phyloP scores from a whole-genome alignment of 2,329 filamentous ascomycete genomes.

The Neofusicoccum sp. region DNA sequence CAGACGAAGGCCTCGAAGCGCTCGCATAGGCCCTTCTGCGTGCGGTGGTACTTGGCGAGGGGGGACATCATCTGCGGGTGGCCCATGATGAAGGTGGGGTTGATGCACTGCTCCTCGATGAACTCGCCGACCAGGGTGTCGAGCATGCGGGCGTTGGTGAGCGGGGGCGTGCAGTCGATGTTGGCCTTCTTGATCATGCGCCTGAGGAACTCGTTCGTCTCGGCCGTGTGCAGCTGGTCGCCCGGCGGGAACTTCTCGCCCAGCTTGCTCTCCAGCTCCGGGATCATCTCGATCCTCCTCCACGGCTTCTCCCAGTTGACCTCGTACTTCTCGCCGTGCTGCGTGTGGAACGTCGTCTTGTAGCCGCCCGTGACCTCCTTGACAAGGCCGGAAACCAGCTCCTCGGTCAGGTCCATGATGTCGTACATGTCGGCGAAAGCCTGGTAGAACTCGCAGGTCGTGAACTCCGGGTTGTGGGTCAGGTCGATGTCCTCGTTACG shows the following conservation, averaged over 20 bases:
- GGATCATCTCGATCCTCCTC: slow-evolving; percentile 94
- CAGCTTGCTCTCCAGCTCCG: slow-evolving; percentile 80
- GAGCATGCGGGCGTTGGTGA: slow-evolving; percentile 94
- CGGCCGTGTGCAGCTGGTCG: slow-evolving; percentile 83
- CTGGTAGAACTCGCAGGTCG: slow-evolving; percentile 95
- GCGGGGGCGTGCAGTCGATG: slow-evolving; percentile 82
- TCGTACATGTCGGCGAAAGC: slow-evolving; percentile 75
- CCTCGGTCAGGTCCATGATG: slow-evolving; percentile 86
- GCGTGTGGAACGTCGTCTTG: slow-evolving; percentile 81
- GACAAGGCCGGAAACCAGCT: slow-evolving; percentile 85
- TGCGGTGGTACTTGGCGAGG: slow-evolving; percentile 90
- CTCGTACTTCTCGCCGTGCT: slow-evolving; percentile 79
- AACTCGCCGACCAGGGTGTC: slow-evolving; percentile 89
- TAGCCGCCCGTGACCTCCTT: slow-evolving; percentile 85
- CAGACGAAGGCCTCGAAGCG: slow-evolving; percentile 96
- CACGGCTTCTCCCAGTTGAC: slow-evolving; percentile 97
- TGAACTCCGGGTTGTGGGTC: slow-evolving; percentile 98
- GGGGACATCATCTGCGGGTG: slow-evolving; percentile 88
- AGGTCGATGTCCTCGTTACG: slow-evolving; percentile 88
- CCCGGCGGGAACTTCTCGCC: slow-evolving; percentile 92
- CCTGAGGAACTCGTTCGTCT: slow-evolving; percentile 86
- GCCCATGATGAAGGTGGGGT: slow-evolving; percentile 88
- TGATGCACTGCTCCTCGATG: slow-evolving; percentile 90
- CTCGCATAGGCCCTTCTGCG: slow-evolving; percentile 81
- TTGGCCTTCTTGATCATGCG: slow-evolving; percentile 82